Percentiles rank a stretch among this genome's conserved stretches.
These are phyloP conservation scores for Zhuliangozyma blackwelliae DNA, from an alignment of 1,139 yeast species.

Conservation along the genomic window DNA sequence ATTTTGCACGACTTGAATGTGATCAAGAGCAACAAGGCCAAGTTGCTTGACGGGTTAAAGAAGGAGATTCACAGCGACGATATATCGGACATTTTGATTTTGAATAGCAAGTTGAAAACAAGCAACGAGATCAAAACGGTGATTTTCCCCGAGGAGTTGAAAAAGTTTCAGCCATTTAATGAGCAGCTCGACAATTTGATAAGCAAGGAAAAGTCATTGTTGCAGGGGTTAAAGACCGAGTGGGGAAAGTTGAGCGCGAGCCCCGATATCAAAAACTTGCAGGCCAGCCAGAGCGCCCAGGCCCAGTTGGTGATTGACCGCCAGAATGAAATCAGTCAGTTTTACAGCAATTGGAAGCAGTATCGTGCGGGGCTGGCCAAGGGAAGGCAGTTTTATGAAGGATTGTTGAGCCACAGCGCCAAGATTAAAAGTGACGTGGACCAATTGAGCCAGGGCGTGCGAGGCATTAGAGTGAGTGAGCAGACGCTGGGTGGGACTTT, in stretches of 20 bases:
- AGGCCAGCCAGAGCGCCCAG: conserved; percentile 29
- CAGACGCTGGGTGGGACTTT: conserved; percentile 3
- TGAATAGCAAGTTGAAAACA: conserved; percentile 56
- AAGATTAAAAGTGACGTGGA: conserved; percentile 1
- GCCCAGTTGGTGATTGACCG: conserved; percentile 23
- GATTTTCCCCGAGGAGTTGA: conserved; percentile 69
- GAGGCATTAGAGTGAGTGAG: conserved; percentile 1
- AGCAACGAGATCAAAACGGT: conserved; percentile 54
- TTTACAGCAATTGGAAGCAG: conserved; percentile 57
- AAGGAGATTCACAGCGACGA: conserved; percentile 76
- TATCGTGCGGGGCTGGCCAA: conserved; percentile 56
- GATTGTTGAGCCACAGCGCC: conserved; percentile 34
- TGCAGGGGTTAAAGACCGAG: conserved; percentile 51
- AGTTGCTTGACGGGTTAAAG: conserved; percentile 63
- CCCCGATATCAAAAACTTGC: conserved; percentile 35
- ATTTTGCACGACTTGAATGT: conserved; percentile 39
- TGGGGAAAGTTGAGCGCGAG: conserved; percentile 56
- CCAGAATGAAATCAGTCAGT: conserved; percentile 36
- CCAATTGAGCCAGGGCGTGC: conserved; percentile 2
- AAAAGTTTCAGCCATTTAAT: conserved; percentile 70
- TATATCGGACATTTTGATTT: conserved; percentile 70
- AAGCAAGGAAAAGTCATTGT: conserved; percentile 54
- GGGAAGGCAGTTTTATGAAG: conserved; percentile 62
- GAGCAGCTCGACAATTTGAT: conserved; percentile 66
- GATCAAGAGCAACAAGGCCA: conserved; percentile 55